Base-by-base conservation (phyloP, 2,329 filamentous ascomycete species). In the Talaromyces sp. region DNA sequence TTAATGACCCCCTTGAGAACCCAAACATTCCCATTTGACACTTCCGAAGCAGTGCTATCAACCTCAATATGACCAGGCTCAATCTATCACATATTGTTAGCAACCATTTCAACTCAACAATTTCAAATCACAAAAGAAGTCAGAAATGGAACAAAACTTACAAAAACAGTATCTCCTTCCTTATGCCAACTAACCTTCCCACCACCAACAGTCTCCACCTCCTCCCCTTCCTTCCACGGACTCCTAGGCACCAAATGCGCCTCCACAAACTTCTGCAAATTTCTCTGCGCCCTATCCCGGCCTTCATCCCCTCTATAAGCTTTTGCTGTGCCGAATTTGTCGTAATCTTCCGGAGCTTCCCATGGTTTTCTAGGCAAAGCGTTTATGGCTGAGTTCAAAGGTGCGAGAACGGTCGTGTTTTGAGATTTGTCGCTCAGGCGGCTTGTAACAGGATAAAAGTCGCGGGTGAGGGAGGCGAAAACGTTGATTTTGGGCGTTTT, bases 1-100 rank as follows among this genome's bases (percentile, higher is more conserved):
- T 86, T 86, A 66, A 89, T 72, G 27, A 89, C 85, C 4, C 82
- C 84, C 69, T 86, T 86, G 66, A 91, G 73, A 43, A 93, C 85
- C 92, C 92, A 96, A 70, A 98, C 84, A 78, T 98, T 91, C 3
- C 95, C 95, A 75, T 98, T 99, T 3, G 87, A 85, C 19, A 96
- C 93, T 67, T 87, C 85, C 69, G 89, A 89, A 1, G 89, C 89
- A 61, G 96, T 83, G 65, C 83, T 87, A 49, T 88, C 86, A 15
- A 98, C 90, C 75, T 93, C 88, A 50, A 97, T 86, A 68, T 87
- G 85, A 6, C 90, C 90, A 0, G 94, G 95, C 82, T 93, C 89
- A 39, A 77, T 77, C 70, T 77, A 70, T 17, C 64, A 62, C 17
- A 25, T 43, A 52, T 68, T 27, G 65, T 67, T 45, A 69, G 37